Evolutionary conservation across 2,329 filamentous ascomycete genomes (phyloP), one percentile per base, ranked within the genome.

Genomic region (Fusarium pininemorale): DNA sequence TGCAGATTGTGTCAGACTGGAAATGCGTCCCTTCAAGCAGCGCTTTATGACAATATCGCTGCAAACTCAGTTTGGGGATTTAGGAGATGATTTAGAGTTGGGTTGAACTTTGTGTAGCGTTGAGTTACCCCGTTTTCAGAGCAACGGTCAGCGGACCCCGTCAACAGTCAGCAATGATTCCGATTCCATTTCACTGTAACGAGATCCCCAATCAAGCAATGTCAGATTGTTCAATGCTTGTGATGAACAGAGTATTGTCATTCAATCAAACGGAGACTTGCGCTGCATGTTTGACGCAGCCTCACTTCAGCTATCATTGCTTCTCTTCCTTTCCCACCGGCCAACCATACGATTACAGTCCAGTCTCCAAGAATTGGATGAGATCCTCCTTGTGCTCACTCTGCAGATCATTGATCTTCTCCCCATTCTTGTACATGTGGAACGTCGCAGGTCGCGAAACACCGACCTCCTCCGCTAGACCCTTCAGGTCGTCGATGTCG

Each of bases 351-450:
- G 4, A 37, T 9, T 15, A 74, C 15, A 74, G 15, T 1, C 67
- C 71, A 37, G 63, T 60, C 32, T 74, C 71, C 6, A 74, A 48
- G 8, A 74, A 59, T 6, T 69, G 57, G 14, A 74, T 53, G 0
- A 74, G 30, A 8, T 71, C 63, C 20, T 72, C 71, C 26, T 26
- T 41, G 7, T 74, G 37, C 0, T 59, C 54, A 1, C 71, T 71
- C 22, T 74, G 71, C 0, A 72, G 28, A 12, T 68, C 55, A 22
- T 54, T 70, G 38, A 74, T 61, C 63, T 74, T 74, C 28, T 72
- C 30, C 1, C 67, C 71, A 0, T 57, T 58, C 39, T 69, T 74
- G 7, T 74, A 74, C 38, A 74, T 56, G 3, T 74, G 72, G 22
- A 74, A 74, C 2, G 71, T 59, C 0, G 72, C 67, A 35, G 64